Base-by-base conservation (phyloP, 208 protist genomes). In the Porcisia deanei region DNA sequence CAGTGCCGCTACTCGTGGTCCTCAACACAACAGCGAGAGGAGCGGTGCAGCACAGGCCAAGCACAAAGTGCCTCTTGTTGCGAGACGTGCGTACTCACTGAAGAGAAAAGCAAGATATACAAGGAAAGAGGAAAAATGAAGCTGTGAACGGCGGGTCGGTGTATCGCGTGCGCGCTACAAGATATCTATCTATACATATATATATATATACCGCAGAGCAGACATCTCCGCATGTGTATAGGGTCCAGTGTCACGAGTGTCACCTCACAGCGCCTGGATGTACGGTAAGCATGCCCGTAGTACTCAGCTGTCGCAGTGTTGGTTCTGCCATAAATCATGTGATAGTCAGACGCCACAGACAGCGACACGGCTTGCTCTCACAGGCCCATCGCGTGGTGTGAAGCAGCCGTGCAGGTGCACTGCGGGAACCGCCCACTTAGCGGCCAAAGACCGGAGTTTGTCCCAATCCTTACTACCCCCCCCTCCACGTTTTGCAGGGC, bases 381-480 rank as follows among this genome's bases (percentile, higher is more conserved):
- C 60, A 65, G 60, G 60, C 37, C 60, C 60, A 65, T n/a, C 37
- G 60, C 60, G 60, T 22, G 39, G 39, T 30, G 60, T 20, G 41
- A 43, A 25, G 60, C 60, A 65, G 37, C 37, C 0, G 37, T 16
- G 43, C 6, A 47, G 10, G 12, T 18, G 37, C 37, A 34, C 34
- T 25, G 3, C 60, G 10, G 60, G 18, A 41, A 65, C 2, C 3
- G 37, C 60, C 37, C 18, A 22, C 60, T 41, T 34, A 45, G 39
- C 4, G 34, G 30, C 7, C 30, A 34, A 2, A 39, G 58, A 25
- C 9, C 30, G 34, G 12, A 25, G 12, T 34, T n/a, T 45, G 60
- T 39, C 37, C 22, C 60, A 3, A 52, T 52, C 10, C 10, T 52
- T 52, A 52, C 47, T 52, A 14, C 47, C 10, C 47, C 47, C 45